Evolutionary conservation across 2,329 filamentous ascomycete genomes (phyloP), one percentile per base, ranked within the genome.

Genomic region (Scedosporium dehoogii): DNA sequence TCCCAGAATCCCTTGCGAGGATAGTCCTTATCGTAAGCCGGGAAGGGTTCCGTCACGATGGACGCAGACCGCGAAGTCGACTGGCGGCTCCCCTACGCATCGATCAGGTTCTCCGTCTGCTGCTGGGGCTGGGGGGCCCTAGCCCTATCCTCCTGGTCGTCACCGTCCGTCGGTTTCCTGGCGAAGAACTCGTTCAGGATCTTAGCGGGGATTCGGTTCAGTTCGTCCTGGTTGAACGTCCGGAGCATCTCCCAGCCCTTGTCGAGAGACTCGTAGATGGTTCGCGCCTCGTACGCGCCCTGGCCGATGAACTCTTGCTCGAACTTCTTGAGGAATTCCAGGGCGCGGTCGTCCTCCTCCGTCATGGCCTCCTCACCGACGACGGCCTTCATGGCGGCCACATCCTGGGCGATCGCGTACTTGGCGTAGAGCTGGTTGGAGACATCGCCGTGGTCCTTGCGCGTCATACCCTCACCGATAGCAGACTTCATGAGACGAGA

Each of bases 401-500:
- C 94, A 72, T 99, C 94, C 83, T 93, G 92, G 73, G 94, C 94
- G 73, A 99, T 97, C 76, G 94, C 94, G 75, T 99, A 99, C 80
- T 99, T 99, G 78, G 94, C 94, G 76, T 99, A 99, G 67, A 99
- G 85, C 82, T 99, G 94, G 82, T 99, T 99, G 69, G 94, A 99
- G 59, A 99, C 94, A 78, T 99, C 94, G 69, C 91, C 91, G 78
- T 99, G 94, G 72, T 99, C 96, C 77, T 91, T 92, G 71, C 94
- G 90, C 27, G 94, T 99, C 83, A 92, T 93, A 67, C 91, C 91
- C 79, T 97, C 92, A 70, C 94, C 94, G 72, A 99, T 99, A 75
- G 94, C 94, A 72, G 94, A 99, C 79, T 99, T 99, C 94, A 99
- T 99, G 73, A 99, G 89, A 85, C 94, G 94, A 25, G 94, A 99